A percentile compares a stretch with the other conserved stretches of the same genome.
Evolutionary conservation across 768 basidiomycete genomes (phyloP).

Genomic region (Gloeostereum incarnatum): DNA sequence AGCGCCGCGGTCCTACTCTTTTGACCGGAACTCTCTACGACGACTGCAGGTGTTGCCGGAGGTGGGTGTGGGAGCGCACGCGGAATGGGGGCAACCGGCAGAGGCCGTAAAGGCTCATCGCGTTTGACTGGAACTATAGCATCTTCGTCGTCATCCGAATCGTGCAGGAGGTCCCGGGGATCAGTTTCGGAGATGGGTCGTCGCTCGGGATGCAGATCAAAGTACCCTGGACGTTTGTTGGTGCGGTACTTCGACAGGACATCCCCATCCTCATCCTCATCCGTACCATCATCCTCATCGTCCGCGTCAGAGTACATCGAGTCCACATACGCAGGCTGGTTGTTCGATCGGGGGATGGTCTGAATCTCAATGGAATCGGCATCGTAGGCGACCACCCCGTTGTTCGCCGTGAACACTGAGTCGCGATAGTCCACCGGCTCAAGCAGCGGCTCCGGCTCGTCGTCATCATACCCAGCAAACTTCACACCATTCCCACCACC

Average conservation of each 20-base stretch:
- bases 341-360: conserved; percentile 22
- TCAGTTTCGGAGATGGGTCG: conserved; percentile 21
- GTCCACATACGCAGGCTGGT: conserved; percentile 14
- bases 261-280: conserved; percentile 15
- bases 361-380: conserved; percentile 42
- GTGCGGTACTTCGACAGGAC: conserved; percentile 4
- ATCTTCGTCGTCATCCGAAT: conserved; percentile 19
- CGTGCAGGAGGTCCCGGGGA: conserved; percentile 18
- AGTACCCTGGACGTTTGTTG: conserved; percentile 53
- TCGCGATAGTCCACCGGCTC: too few species aligned
- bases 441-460: too few species aligned
- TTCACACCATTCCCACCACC: too few species aligned
- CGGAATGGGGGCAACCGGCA: conserved; percentile 6
- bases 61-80: not conserved
- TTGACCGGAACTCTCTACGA: conserved; percentile 13
- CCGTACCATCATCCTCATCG: conserved; percentile 16
- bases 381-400: conserved; percentile 18
- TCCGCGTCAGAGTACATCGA: conserved; percentile 18
- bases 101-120: conserved; percentile 15
- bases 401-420: too few species aligned
- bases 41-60: not conserved
- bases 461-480: too few species aligned
- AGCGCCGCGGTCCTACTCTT: conserved; percentile 65
- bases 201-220: conserved; percentile 73
- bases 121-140: conserved; percentile 13